Conservation (phyloP, 768 basidiomycete species). For the Clitopilus passeckerianus region DNA sequence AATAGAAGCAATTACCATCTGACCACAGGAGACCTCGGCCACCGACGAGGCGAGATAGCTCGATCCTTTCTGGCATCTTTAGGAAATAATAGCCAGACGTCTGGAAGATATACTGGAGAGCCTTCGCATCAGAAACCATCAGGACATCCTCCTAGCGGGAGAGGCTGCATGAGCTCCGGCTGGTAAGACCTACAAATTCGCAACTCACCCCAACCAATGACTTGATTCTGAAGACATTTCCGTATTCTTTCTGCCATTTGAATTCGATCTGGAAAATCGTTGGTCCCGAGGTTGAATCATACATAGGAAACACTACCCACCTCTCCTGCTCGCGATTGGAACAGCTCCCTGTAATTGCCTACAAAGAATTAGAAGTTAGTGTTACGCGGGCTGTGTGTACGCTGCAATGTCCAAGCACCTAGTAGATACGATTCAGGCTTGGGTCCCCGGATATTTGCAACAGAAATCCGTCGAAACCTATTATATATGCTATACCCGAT, state of each 20-base stretch:
- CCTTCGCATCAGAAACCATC: conserved; percentile 43
- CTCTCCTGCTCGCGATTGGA: background rate
- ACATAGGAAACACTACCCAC: background rate
- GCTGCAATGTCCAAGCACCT: background rate
- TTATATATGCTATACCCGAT: background rate
- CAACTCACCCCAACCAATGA: conserved; percentile 30
- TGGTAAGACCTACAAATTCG: background rate
- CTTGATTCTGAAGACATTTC: conserved; percentile 33
- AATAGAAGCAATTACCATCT: conserved; percentile 25
- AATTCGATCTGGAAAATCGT: conserved; percentile 29
- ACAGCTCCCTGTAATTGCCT: background rate
- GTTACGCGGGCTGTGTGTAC: no score
- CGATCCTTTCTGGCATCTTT: conserved; percentile 33
- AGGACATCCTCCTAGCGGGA: conserved; percentile 34
- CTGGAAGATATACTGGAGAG: conserved; percentile 38
- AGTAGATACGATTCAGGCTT: background rate
- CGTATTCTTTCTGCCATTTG: conserved; percentile 38
- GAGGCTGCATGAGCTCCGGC: background rate
- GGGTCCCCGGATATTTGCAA: background rate
- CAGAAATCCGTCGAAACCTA: background rate
- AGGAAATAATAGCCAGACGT: conserved; percentile 37
- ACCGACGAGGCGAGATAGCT: conserved; percentile 25
- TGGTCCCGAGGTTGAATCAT: background rate
- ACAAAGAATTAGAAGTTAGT: no score
- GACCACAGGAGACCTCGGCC: conserved; percentile 35